These are phyloP conservation scores for Terfezia claveryi DNA, from an alignment of 495 filamentous ascomycete species.

Conservation along the genomic window DNA sequence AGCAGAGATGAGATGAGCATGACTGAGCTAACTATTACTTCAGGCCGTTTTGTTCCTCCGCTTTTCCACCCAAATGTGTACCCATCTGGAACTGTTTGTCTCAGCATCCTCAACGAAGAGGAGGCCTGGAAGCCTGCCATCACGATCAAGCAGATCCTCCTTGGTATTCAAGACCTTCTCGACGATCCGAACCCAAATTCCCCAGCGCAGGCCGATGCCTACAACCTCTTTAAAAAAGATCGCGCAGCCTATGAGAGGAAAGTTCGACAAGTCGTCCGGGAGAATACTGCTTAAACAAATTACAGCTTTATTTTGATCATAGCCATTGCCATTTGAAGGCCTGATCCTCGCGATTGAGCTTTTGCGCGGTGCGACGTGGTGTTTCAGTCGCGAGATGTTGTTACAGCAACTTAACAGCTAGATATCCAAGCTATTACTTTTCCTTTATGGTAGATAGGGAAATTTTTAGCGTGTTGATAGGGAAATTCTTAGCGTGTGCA, in stretches of 20 bases:
- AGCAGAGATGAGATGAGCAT: not conserved
- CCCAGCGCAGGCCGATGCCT: conserved; percentile 90
- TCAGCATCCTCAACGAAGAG: conserved; percentile 95
- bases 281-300: conserved; percentile 29
- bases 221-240: conserved; percentile 91
- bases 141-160: conserved; percentile 88
- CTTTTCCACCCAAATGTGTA: conserved; percentile 99
- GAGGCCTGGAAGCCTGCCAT: conserved; percentile 97
- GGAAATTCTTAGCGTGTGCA: too few species aligned
- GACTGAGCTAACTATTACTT: not conserved
- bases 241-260: conserved; percentile 66
- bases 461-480: too few species aligned
- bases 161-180: conserved; percentile 86
- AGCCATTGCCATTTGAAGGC: too few species aligned
- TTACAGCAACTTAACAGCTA: too few species aligned
- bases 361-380: too few species aligned
- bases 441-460: too few species aligned
- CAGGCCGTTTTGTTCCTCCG: conserved; percentile 90
- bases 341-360: too few species aligned
- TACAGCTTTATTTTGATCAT: too few species aligned
- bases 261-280: conserved; percentile 63
- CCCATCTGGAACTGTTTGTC: conserved; percentile 89
- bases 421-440: too few species aligned
- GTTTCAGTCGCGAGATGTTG: too few species aligned
- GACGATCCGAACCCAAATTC: conserved; percentile 95